phyloP scores from a whole-genome alignment of 495 filamentous ascomycete genomes.

The Neurospora discreta region DNA sequence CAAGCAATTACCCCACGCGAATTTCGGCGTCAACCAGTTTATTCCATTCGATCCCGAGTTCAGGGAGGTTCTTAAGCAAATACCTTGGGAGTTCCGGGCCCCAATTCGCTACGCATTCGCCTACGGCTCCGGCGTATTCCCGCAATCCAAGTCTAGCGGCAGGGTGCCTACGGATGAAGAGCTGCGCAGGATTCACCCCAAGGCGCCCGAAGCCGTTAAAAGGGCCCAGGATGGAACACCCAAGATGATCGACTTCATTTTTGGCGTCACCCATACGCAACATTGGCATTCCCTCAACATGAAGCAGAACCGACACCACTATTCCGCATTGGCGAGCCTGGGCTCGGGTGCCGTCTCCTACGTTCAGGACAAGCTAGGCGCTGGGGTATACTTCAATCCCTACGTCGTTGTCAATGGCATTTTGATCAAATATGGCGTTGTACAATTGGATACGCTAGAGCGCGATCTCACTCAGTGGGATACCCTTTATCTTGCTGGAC shows the following conservation, averaged over 20 bases:
- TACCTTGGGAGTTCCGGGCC: slow-evolving; percentile 86
- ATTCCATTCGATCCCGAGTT: slow-evolving; percentile 90
- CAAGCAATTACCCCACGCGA: slow-evolving; percentile 72
- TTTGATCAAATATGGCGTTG: slow-evolving; percentile 94
- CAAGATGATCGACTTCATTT: slow-evolving; percentile 98
- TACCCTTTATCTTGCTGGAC: slow-evolving; percentile 85
- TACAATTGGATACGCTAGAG: slow-evolving; percentile 81
- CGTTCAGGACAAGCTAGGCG: slow-evolving; percentile 80
- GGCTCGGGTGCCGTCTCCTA: slow-evolving; percentile 73
- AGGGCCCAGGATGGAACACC: slow-evolving; percentile 74
- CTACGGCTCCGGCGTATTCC: slow-evolving; percentile 93
- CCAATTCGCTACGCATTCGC: slow-evolving; percentile 94
- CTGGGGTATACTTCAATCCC: slow-evolving; percentile 95
- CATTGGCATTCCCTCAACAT: slow-evolving; percentile 96
- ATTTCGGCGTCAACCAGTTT: slow-evolving; percentile 92
- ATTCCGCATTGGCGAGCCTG: slow-evolving; percentile 73
- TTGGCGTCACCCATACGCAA: slow-evolving; percentile 87
- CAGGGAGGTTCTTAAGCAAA: slow-evolving; percentile 76
- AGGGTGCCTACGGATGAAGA: slow-evolving; percentile 38
- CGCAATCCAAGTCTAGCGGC: slow-evolving; percentile 49
- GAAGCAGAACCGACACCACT: slow-evolving; percentile 79
- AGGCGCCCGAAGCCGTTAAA: slow-evolving; percentile 62
- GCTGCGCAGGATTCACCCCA: slow-evolving; percentile 56
- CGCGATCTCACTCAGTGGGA: slow-evolving; percentile 80
- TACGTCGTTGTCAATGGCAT: slow-evolving; percentile 93